A percentile compares a stretch with the other conserved stretches of the same genome.
Conservation (phyloP, 139 green algal species). For the Tetradesmus lagerheimii region DNA sequence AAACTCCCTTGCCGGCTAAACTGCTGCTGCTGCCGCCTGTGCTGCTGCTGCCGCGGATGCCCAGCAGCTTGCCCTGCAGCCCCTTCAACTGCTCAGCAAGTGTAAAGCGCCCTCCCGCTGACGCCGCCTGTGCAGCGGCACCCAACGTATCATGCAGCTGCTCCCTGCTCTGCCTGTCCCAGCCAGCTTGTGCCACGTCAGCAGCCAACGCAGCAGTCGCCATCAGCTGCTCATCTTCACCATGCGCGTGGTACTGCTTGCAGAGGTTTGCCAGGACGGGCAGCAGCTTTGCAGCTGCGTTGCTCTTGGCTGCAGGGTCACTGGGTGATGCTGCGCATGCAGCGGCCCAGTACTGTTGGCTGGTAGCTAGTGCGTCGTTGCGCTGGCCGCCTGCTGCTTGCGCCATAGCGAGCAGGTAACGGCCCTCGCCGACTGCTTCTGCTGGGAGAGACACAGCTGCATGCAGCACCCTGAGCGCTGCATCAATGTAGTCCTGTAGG, state of each 20-base stretch:
- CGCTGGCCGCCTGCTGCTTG: constrained; percentile 12
- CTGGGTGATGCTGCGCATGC: background rate
- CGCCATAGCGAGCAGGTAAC: constrained; percentile 15
- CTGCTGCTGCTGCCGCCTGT: background rate
- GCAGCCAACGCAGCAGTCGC: background rate
- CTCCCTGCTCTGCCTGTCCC: constrained; percentile 41
- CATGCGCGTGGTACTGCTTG: background rate
- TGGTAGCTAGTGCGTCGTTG: background rate
- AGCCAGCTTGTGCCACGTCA: constrained; percentile 28
- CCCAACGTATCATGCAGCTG: constrained; percentile 19
- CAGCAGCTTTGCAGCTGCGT: constrained; percentile 32
- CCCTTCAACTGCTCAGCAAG: constrained; percentile 24
- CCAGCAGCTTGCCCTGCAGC: constrained; percentile 14
- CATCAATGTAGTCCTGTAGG: constrained; percentile 25
- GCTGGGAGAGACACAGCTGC: background rate
- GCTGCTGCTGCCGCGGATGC: background rate
- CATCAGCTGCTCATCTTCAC: background rate
- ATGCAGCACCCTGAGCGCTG: constrained; percentile 9
- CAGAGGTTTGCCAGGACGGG: constrained; percentile 22
- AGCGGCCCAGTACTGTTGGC: constrained; percentile 9
- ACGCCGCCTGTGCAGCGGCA: background rate
- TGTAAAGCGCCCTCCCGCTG: background rate
- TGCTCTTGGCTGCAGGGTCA: background rate
- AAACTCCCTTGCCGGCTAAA: background rate
- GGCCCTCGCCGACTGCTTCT: background rate